phyloP scores from a whole-genome alignment of 2,329 filamentous ascomycete species.

The Pseudogymnoascus sp. region DNA sequence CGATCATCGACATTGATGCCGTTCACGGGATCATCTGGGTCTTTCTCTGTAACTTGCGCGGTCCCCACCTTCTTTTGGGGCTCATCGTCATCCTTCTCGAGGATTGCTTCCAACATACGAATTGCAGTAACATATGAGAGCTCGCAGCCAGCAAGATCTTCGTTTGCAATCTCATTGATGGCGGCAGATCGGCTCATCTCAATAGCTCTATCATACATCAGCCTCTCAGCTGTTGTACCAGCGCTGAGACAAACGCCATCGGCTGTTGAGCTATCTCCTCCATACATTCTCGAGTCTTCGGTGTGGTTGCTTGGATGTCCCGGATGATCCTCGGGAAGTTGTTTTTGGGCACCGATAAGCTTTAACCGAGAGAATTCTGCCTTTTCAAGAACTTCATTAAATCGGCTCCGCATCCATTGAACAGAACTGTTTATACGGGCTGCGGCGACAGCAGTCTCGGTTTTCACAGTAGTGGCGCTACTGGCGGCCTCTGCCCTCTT shows the following conservation, averaged over 20 bases:
- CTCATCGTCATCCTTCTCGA: constrained; percentile 68
- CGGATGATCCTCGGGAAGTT: constrained; percentile 75
- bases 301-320: constrained; percentile 75
- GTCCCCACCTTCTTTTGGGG: constrained; percentile 31
- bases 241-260: constrained; percentile 78
- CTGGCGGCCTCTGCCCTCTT: constrained; percentile 53
- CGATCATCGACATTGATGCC: constrained; percentile 61
- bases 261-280: constrained; percentile 51
- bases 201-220: constrained; percentile 95
- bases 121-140: constrained; percentile 90
- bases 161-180: constrained; percentile 89
- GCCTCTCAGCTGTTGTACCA: constrained; percentile 86
- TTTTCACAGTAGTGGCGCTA: constrained; percentile 32
- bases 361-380: constrained; percentile 88
- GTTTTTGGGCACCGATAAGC: constrained; percentile 75
- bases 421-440: constrained; percentile 82
- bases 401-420: constrained; percentile 86
- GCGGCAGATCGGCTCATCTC: constrained; percentile 95
- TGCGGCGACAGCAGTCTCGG: constrained; percentile 33
- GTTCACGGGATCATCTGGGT: constrained; percentile 29
- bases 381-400: constrained; percentile 96
- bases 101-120: constrained; percentile 85
- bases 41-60: neutral
- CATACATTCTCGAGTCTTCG: constrained; percentile 41
- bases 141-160: constrained; percentile 80